Base-by-base conservation (phyloP, 768 basidiomycete genomes). In the Pleurotus tuber-regium region DNA sequence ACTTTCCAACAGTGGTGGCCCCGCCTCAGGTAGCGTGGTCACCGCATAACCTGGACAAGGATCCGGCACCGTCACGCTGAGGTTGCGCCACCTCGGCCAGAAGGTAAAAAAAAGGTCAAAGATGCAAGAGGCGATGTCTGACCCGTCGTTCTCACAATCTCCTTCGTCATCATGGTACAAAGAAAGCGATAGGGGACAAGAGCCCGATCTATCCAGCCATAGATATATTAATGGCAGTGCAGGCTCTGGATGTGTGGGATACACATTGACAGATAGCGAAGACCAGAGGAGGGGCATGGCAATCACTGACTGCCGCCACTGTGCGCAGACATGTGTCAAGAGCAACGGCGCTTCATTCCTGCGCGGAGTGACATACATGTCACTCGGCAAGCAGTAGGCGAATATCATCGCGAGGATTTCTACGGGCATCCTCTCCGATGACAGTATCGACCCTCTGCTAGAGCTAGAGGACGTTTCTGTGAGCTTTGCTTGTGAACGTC, bases 311-410 rank as follows among this genome's bases (percentile, higher is more conserved):
- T 36, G 11, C 39, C 49, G 35, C 49, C 49, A 50, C 36, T 50
- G 35, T 7, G 35, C 39, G 49, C 49, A 50, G 35, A 50, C 49
- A 28, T 39, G 49, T 21, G 49, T 50, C 25, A 50, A 30, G 33
- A 50, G 49, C 35, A 50, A 41, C 24, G 49, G 49, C 23, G 49
- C 49, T 28, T 50, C 46, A 33, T 33, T 24, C 33, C 10, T 30
- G 46, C 30, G 23, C 33, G 46, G 46, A 12, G 46, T 33, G 18
- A 47, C n/a, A 30, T 47, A 47, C 29, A 79, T 58, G 70, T 74
- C 28, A 78, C 82, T 59, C 73, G 81, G 51, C 75, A 75, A 55
- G 72, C 72, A 36, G 82, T 85, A 47, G 84, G 83, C 57, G 46
- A 69, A n/a, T 77, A 74, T 61, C 73, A 75, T 43, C 63, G 69